Base-by-base conservation (phyloP, 1,284 basidiomycete genomes). In the Boletus semigastroideus region DNA sequence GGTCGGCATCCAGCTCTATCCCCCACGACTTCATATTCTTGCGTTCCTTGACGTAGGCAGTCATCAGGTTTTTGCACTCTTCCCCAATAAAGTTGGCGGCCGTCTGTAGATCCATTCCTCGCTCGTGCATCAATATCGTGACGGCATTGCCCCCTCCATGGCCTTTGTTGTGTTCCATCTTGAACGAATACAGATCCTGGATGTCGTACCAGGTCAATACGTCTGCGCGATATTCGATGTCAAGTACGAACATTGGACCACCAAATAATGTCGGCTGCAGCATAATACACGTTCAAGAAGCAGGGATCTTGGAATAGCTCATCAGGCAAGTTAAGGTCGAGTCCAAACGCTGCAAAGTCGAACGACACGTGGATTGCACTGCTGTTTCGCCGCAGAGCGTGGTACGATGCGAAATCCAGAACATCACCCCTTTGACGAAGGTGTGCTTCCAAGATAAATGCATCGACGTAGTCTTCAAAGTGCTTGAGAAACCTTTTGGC, bases 101-200 rank as follows among this genome's bases (percentile, higher is more conserved):
- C n/a, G 74, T 74, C 66, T 87, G 86, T 19, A 86, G 69, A 52
- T 73, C 69, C 48, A 79, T 66, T 22, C 68, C 60, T 45, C 75
- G 75, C 49, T 78, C 75, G 53, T 78, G 72, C 82, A 86, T 84
- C 46, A 85, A 75, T 30, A 87, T 82, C 4, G 83, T 83, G 41
- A 88, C 73, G 57, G 86, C 74, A 61, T 87, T 87, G 63, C 84
- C 85, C 43, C 79, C 79, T 17, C 73, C 76, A 51, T 80, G 79
- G n/a, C 84, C 85, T 65, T 82, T 84, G 37, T 82, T 78, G 63
- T 86, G 82, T 61, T 88, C 85, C 78, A 84, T 82, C 64, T 85
- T 81, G 68, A 87, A 88, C 9, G 84, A 87, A 60, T 86, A 87
- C 13, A 87, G 70, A 49, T 87, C 85, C 86, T 86, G 56, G 27